Evolutionary conservation across 441 rosid genomes (phyloP).

Genomic region (Populus hybrid): DNA sequence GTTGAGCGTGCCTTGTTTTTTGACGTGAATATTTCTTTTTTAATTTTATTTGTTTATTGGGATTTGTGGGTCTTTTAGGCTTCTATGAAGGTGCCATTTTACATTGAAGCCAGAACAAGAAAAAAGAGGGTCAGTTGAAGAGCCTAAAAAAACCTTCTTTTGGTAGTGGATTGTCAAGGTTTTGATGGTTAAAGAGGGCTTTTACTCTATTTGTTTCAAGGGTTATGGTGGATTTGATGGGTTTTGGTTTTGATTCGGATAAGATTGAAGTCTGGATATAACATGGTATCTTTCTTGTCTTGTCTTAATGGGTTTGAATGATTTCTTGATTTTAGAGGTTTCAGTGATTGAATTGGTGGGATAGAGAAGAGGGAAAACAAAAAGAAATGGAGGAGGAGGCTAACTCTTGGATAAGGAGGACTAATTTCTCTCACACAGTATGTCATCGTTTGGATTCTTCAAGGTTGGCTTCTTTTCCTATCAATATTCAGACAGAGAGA

Average conservation of each 20-base stretch:
- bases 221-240: constrained; percentile 20
- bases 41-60: constrained; percentile 29
- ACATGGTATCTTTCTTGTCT: constrained; percentile 20
- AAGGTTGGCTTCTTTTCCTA: constrained; percentile 42
- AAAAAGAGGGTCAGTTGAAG: constrained; percentile 9
- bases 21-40: constrained; percentile 12
- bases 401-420: constrained; percentile 87
- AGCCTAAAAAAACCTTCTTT: constrained; percentile 6
- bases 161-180: constrained; percentile 8
- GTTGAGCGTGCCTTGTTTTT: constrained; percentile 9
- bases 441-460: constrained; percentile 72
- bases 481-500: constrained; percentile 37
- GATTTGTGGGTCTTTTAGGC: constrained; percentile 44
- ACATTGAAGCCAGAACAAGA: constrained; percentile 34
- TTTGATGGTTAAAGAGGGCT: constrained; percentile 16
- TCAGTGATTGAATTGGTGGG: constrained; percentile 17
- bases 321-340: constrained; percentile 21
- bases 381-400: constrained; percentile 67
- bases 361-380: neutral
- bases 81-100: constrained; percentile 48
- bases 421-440: constrained; percentile 85
- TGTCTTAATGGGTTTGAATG: constrained; percentile 36
- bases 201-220: neutral
- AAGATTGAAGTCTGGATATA: constrained; percentile 28
- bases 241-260: constrained; percentile 25